These are phyloP conservation scores for Fusarium nelsonii DNA, from an alignment of 2,329 filamentous ascomycete genomes.

Conservation along the genomic window DNA sequence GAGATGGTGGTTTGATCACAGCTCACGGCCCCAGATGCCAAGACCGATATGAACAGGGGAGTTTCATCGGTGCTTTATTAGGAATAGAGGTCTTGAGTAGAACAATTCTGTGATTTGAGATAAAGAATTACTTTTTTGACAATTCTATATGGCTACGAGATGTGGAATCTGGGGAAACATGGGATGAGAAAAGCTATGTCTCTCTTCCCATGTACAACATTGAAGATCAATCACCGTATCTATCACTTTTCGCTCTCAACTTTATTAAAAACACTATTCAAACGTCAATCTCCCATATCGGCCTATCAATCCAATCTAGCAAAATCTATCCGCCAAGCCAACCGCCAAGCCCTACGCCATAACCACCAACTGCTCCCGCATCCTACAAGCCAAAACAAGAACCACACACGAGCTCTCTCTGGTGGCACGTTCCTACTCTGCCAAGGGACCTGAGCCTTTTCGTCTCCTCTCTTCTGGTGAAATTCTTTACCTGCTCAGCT, in stretches of 20 bases:
- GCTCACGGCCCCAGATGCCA: conserved; percentile 27
- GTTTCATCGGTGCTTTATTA: neutral
- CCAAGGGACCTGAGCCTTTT: neutral
- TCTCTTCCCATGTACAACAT: fast-evolving
- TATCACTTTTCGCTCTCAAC: neutral
- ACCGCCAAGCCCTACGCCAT: conserved; percentile 33
- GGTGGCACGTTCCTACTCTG: conserved; percentile 10
- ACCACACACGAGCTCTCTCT: conserved; percentile 15
- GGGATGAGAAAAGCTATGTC: neutral
- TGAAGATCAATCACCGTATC: no score
- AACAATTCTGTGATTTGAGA: neutral
- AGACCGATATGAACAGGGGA: conserved; percentile 21
- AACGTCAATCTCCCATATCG: neutral
- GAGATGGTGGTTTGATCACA: conserved; percentile 29
- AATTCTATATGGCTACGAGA: neutral
- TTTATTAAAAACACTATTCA: neutral
- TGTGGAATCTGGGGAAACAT: neutral
- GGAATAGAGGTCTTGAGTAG: neutral
- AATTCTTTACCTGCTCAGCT: neutral
- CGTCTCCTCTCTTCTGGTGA: neutral
- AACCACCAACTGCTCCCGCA: conserved; percentile 6
- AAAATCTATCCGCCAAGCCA: conserved; percentile 13
- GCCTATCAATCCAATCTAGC: no score
- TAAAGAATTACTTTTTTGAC: neutral
- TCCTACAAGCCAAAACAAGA: neutral